Evolutionary conservation across 768 basidiomycete species (phyloP), one percentile per base, ranked within the genome.

Genomic region (Exidia glandulosa): DNA sequence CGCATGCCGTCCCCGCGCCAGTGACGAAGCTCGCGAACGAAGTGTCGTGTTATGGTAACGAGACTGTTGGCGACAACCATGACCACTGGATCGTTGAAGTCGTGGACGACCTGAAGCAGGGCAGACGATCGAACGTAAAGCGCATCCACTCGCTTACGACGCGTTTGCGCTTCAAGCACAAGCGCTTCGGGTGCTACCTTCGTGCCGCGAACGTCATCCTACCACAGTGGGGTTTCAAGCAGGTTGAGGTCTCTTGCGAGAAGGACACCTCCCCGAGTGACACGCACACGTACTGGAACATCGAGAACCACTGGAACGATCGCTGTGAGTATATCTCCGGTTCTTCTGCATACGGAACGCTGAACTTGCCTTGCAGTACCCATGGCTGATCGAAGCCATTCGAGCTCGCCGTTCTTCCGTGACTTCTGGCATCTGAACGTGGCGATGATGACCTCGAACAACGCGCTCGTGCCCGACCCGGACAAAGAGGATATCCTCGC

Each of bases 391-490:
- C 81, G 61, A 94, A 90, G 67, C 81, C 85, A 60, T 96, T 95
- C 75, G n/a, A 79, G 75, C 37, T 95, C 95, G 1, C 88, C 95
- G 0, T 99, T 99, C 81, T 74, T 95, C 52, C 86, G 89, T 57
- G 95, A 99, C 74, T 99, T 99, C 73, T 94, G 92, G 86, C 95
- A 99, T 70, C 82, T 99, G 60, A 99, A 99, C 68, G 92, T 99
- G 29, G 96, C 94, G 7, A 99, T 99, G 96, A 94, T 94, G 91
- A 96, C 95, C 0, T 97, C 96, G 3, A 99, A 99, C 76, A 99
- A 99, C 69, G 95, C 96, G 0, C 86, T 99, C 59, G 72, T 98
- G 41, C 96, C 96, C 1, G 94, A 99, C 67, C 93, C 95, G 0
- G 96, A 99, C 78, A 98, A 98, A 74, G 92, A 95, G 66, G 96